Conservation (phyloP, 75 land plant genomes). For the Pinus tabuliformis region DNA sequence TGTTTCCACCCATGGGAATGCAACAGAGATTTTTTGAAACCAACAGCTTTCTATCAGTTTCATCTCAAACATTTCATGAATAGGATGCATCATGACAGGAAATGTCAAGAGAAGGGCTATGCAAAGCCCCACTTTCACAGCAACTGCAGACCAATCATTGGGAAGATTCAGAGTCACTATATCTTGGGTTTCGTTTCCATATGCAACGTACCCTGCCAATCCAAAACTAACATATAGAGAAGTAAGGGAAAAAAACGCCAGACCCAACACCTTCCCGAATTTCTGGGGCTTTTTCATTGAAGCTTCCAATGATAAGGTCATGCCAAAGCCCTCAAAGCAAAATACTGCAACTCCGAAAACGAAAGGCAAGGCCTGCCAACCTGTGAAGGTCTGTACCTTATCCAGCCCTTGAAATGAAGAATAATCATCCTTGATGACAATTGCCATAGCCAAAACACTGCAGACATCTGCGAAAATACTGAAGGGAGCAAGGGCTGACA, state of each 20-base stretch:
- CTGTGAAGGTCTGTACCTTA: conserved; percentile 2
- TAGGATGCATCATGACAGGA: conserved; percentile 84
- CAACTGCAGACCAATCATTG: conserved; percentile 53
- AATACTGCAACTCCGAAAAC: conserved; percentile 72
- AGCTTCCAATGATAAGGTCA: conserved; percentile 70
- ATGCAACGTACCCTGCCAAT: conserved; percentile 69
- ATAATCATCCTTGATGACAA: conserved; percentile 68
- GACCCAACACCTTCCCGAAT: conserved; percentile 36
- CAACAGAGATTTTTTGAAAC: conserved; percentile 26
- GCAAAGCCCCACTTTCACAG: conserved; percentile 69
- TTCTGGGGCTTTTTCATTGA: conserved; percentile 56
- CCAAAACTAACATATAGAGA: conserved; percentile 58
- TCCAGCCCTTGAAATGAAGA: conserved; percentile 8
- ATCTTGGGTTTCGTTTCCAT: conserved; percentile 68
- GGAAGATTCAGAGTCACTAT: conserved; percentile 81
- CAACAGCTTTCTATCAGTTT: conserved; percentile 33
- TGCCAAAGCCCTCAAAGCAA: conserved; percentile 83
- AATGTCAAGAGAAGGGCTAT: conserved; percentile 67
- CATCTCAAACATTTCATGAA: conserved; percentile 68
- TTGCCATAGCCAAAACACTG: conserved; percentile 67
- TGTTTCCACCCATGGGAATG: conserved; percentile 5
- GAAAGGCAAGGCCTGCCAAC: conserved; percentile 39
- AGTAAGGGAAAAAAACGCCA: conserved; percentile 42
- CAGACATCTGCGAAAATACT: conserved; percentile 76
- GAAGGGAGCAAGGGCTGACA: conserved; percentile 69